Conservation (phyloP, 768 basidiomycete genomes). For the Russula vinacea region DNA sequence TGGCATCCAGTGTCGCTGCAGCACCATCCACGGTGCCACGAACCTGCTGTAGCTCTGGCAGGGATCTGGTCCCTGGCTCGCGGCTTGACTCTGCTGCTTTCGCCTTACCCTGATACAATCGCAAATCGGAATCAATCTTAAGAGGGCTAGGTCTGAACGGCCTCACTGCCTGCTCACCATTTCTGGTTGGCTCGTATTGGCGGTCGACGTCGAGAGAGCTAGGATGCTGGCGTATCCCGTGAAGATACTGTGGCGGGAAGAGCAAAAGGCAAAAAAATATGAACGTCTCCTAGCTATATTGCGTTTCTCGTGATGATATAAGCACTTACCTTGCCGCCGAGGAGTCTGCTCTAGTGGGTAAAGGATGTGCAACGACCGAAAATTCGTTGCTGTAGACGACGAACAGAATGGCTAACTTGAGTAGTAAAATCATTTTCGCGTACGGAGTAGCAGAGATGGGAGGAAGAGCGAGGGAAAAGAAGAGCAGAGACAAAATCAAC, state of each 20-base stretch:
- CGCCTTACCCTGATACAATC: neutral
- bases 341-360: neutral
- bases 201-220: neutral
- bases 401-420: neutral
- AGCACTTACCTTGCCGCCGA: neutral
- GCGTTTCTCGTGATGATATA: neutral
- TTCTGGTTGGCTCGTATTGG: neutral
- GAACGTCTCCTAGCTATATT: too few species aligned
- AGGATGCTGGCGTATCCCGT: neutral
- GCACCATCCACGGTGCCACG: neutral
- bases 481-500: too few species aligned
- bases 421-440: neutral
- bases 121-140: neutral
- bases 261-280: neutral
- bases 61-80: neutral
- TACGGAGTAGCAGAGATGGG: too few species aligned
- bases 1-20: neutral
- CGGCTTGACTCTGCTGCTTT: neutral
- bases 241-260: neutral
- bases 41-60: neutral
- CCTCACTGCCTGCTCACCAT: neutral
- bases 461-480: too few species aligned
- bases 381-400: neutral
- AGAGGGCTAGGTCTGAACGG: neutral
- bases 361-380: neutral